A percentile compares a stretch with the other conserved stretches of the same genome.
phyloP scores from a whole-genome alignment of 1,284 basidiomycete species.

The Rhodotorula sp. region DNA sequence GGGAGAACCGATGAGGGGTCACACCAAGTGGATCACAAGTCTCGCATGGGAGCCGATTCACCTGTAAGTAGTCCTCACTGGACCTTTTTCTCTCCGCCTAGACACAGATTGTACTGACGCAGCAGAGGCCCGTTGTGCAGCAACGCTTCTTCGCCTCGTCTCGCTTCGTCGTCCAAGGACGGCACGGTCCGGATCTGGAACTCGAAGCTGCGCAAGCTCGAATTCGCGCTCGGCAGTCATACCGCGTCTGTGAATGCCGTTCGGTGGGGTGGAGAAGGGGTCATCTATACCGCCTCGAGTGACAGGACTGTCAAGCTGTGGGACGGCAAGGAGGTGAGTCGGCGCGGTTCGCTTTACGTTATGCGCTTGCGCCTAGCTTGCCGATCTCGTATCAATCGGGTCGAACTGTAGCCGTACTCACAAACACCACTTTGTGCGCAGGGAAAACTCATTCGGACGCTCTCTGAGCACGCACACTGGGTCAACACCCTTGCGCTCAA shows the following conservation, averaged over 20 bases:
- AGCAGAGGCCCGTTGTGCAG: conserved; percentile 15
- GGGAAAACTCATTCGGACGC: conserved; percentile 61
- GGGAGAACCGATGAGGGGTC: conserved; percentile 82
- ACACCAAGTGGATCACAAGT: conserved; percentile 96
- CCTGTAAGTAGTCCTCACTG: conserved; percentile 55
- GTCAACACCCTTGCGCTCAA: conserved; percentile 94
- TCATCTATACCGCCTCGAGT: conserved; percentile 89
- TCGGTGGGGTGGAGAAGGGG: conserved; percentile 87
- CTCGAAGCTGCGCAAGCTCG: conserved; percentile 65
- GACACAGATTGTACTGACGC: neutral
- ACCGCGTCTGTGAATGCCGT: conserved; percentile 92
- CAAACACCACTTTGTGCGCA: conserved; percentile 27
- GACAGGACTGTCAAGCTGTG: conserved; percentile 93
- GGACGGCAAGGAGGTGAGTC: conserved; percentile 70
- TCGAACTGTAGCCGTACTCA: neutral
- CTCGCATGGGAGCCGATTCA: conserved; percentile 96
- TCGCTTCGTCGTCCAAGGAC: conserved; percentile 95
- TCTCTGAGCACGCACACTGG: conserved; percentile 98
- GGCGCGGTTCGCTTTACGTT: neutral
- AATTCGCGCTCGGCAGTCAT: conserved; percentile 89
- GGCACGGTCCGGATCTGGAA: conserved; percentile 94
- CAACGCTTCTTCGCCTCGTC: conserved; percentile 69
- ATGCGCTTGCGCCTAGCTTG: neutral
- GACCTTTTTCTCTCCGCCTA: neutral
- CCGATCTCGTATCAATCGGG: neutral